A percentile compares a stretch with the other conserved stretches of the same genome.
phyloP scores from a whole-genome alignment of 805 yeast genomes.

The Teunomyces panamensis region DNA sequence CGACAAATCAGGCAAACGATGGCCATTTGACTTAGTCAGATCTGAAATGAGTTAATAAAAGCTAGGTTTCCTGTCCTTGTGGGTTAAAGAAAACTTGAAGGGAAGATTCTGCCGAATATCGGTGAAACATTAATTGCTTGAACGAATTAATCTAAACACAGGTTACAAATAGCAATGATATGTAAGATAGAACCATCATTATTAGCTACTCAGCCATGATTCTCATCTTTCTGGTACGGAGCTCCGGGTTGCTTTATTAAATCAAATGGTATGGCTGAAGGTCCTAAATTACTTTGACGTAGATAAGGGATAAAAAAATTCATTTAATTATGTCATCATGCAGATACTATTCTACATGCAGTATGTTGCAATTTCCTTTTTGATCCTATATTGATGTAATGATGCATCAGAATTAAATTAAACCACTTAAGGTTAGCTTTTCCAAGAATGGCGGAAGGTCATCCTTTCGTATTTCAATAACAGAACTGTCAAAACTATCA shows the following conservation, averaged over 20 bases:
- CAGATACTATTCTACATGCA: not conserved
- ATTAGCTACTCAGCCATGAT: not conserved
- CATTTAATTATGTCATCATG: not conserved
- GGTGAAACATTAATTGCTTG: too few species aligned
- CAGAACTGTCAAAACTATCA: slow-evolving; percentile 92
- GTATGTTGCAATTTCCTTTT: not conserved
- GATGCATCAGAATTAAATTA: slow-evolving; percentile 1
- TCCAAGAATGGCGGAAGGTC: slow-evolving; percentile 88
- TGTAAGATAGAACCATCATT: too few species aligned
- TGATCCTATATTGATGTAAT: not conserved
- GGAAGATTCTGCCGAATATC: too few species aligned
- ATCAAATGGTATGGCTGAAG: too few species aligned
- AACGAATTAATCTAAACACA: too few species aligned
- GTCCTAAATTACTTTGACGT: too few species aligned
- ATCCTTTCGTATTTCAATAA: slow-evolving; percentile 84
- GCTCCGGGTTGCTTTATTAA: not conserved
- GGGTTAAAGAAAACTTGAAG: too few species aligned
- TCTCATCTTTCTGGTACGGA: not conserved
- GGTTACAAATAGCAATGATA: too few species aligned
- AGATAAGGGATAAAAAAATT: not conserved
- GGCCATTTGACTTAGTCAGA: not conserved
- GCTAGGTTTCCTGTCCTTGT: too few species aligned
- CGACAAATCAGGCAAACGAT: not conserved
- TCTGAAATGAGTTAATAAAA: not conserved
- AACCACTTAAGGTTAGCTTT: slow-evolving; percentile 49